Conservation (phyloP, 2,329 filamentous ascomycete genomes). For the Fusarium sororula region DNA sequence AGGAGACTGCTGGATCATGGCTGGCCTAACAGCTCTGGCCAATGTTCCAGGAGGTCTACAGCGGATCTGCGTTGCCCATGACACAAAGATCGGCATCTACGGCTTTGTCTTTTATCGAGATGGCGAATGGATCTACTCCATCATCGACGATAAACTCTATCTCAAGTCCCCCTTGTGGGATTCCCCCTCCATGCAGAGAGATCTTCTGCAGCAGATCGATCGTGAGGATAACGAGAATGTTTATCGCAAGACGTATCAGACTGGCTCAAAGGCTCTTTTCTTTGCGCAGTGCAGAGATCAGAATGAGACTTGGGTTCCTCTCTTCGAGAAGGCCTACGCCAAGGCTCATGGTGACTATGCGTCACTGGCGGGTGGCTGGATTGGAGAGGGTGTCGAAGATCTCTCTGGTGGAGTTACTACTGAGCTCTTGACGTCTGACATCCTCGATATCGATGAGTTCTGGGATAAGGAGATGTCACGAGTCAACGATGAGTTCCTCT, state of each 20-base stretch:
- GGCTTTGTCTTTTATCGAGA: constrained; percentile 90
- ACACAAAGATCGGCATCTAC: constrained; percentile 81
- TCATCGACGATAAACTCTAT: constrained; percentile 91
- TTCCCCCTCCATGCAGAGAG: constrained; percentile 77
- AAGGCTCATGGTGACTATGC: constrained; percentile 84
- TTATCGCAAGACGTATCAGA: constrained; percentile 76
- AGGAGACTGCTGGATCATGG: constrained; percentile 87
- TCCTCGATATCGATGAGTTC: constrained; percentile 81
- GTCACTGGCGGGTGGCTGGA: constrained; percentile 75
- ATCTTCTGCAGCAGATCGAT: constrained; percentile 79
- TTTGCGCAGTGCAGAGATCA: constrained; percentile 79
- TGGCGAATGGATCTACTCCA: constrained; percentile 90
- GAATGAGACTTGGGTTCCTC: constrained; percentile 84
- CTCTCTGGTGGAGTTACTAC: constrained; percentile 75
- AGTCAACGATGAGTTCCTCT: constrained; percentile 82
- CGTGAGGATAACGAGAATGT: constrained; percentile 76
- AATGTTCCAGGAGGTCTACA: constrained; percentile 77
- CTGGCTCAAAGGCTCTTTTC: constrained; percentile 78
- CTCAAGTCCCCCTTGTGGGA: constrained; percentile 85
- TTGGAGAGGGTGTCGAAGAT: constrained; percentile 68
- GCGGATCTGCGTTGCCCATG: constrained; percentile 77
- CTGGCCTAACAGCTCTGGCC: constrained; percentile 78
- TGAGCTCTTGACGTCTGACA: constrained; percentile 73
- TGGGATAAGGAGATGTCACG: constrained; percentile 84
- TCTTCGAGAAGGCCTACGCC: constrained; percentile 85